These are phyloP conservation scores for Stramenopiles sp. DNA, from an alignment of 352 stramenopile genomes.

Conservation along the genomic window DNA sequence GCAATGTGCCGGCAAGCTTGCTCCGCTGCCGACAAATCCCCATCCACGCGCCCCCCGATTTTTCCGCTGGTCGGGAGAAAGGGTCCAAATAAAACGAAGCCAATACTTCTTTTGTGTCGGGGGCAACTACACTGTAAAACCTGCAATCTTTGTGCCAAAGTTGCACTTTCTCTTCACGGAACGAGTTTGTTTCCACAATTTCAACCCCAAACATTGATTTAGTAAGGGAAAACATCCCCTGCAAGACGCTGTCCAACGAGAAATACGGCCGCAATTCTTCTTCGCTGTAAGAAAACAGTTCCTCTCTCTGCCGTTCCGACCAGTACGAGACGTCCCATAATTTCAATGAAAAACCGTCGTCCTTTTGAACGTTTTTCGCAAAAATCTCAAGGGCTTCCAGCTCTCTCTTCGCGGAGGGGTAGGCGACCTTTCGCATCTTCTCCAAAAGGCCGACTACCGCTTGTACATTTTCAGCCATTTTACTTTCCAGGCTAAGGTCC, in stretches of 20 bases:
- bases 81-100: conserved; percentile 90
- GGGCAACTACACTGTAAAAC: conserved; percentile 81
- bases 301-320: conserved; percentile 80
- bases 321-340: conserved; percentile 69
- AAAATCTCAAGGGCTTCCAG: conserved; percentile 64
- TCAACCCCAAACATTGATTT: conserved; percentile 77
- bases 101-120: conserved; percentile 50
- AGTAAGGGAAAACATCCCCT: conserved; percentile 84
- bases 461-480: conserved; percentile 79
- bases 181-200: conserved; percentile 56
- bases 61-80: conserved; percentile 85
- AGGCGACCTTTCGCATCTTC: conserved; percentile 72
- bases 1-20: conserved; percentile 42
- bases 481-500: conserved; percentile 69
- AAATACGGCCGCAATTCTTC: conserved; percentile 95
- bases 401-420: conserved; percentile 65
- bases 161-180: conserved; percentile 35
- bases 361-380: conserved; percentile 47
- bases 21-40: conserved; percentile 81
- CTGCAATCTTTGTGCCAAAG: conserved; percentile 83
- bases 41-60: conserved; percentile 94
- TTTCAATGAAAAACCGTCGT: conserved; percentile 45
- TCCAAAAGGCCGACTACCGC: conserved; percentile 72
- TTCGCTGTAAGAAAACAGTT: conserved; percentile 79
- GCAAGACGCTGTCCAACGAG: conserved; percentile 69